A percentile compares a stretch with the other conserved stretches of the same genome.
Evolutionary conservation across 2,329 filamentous ascomycete genomes (phyloP).

Genomic region (Escovopsis sp.): DNA sequence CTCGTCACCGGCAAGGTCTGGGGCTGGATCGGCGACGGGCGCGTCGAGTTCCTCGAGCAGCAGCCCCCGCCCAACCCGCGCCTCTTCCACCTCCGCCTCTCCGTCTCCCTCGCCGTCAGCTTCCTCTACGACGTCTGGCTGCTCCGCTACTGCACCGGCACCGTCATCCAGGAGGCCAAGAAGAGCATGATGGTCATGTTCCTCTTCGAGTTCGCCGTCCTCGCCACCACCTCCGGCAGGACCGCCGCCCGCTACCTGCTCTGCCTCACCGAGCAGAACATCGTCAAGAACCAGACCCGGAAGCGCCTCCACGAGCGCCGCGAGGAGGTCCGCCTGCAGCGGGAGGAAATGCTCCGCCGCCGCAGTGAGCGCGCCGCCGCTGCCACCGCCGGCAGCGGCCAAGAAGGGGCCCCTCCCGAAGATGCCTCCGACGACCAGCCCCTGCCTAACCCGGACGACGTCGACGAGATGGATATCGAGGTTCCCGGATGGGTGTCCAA

Average conservation of each 20-base stretch:
- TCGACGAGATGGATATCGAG: conserved; percentile 89
- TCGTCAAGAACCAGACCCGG: conserved; percentile 59
- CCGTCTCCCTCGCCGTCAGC: conserved; percentile 63
- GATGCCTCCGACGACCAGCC: conserved; percentile 37
- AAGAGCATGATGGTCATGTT: conserved; percentile 99
- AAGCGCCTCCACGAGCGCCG: conserved; percentile 53
- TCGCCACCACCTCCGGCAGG: conserved; percentile 65
- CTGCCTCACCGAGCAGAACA: conserved; percentile 59
- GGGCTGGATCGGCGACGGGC: conserved; percentile 94
- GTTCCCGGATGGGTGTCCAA: conserved; percentile 95
- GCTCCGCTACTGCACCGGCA: conserved; percentile 65
- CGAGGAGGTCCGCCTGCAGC: conserved; percentile 47
- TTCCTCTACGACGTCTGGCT: conserved; percentile 67
- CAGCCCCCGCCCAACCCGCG: conserved; percentile 80
- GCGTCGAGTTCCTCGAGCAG: conserved; percentile 88
- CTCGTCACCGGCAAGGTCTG: conserved; percentile 91
- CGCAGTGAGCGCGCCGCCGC: conserved; percentile 33
- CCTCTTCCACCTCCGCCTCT: conserved; percentile 73
- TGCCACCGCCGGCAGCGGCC: too few species aligned
- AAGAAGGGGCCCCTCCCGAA: too few species aligned
- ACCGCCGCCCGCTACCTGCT: conserved; percentile 67
- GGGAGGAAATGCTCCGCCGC: conserved; percentile 34
- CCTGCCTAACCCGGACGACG: conserved; percentile 52
- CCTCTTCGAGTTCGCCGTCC: conserved; percentile 86
- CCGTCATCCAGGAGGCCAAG: conserved; percentile 73